Evolutionary conservation across 164 flowering plant genomes (phyloP).

Genomic region (Cinnamomum micranthum): DNA sequence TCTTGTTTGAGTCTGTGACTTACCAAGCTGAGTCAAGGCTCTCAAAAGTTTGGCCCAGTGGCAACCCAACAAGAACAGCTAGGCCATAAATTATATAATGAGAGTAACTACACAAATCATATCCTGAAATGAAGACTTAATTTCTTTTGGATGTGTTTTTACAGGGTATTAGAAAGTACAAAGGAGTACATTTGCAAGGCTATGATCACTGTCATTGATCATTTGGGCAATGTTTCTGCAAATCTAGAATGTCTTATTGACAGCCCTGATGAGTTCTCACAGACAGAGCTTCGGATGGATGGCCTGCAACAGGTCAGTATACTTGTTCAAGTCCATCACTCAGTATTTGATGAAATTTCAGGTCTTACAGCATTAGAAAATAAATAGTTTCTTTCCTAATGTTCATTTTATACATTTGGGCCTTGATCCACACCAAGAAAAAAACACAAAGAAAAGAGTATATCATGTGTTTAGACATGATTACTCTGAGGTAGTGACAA

Average conservation of each 20-base stretch:
- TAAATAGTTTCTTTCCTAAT: no score
- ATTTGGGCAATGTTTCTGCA: conserved; percentile 64
- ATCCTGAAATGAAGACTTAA: not conserved
- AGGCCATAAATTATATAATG: not conserved
- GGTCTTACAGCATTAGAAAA: no score
- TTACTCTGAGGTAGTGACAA: no score
- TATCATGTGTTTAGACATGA: no score
- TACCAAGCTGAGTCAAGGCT: not conserved
- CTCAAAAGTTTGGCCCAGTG: not conserved
- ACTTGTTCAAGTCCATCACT: not conserved
- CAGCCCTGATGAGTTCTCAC: conserved; percentile 20
- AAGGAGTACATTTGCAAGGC: conserved; percentile 74
- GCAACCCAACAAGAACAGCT: not conserved
- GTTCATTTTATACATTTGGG: no score
- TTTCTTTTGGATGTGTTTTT: not conserved
- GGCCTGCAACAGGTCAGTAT: conserved; percentile 55
- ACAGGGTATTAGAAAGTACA: conserved; percentile 60
- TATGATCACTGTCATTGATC: conserved; percentile 73
- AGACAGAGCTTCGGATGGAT: conserved; percentile 46
- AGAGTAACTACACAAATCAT: not conserved
- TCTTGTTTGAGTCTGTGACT: not conserved
- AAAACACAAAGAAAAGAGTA: no score
- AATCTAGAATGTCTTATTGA: conserved; percentile 41
- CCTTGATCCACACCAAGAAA: no score
- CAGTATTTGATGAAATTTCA: no score